Percentiles rank a stretch among this genome's conserved stretches.
These are phyloP conservation scores for Trichoderma koningiopsis DNA, from an alignment of 2,329 filamentous ascomycete species.

Conservation along the genomic window DNA sequence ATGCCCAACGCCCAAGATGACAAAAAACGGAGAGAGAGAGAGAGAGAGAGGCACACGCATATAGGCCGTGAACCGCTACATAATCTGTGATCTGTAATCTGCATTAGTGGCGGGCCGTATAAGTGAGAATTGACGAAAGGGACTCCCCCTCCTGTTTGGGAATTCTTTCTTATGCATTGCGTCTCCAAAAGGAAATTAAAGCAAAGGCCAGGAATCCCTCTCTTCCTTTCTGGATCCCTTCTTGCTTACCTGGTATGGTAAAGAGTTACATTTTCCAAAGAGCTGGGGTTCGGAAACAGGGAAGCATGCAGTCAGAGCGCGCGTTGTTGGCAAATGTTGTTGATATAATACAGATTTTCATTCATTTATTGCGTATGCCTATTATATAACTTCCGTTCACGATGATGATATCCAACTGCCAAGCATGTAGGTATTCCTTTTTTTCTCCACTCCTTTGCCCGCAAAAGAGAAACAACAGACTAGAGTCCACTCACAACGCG, in stretches of 20 bases:
- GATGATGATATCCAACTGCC: neutral
- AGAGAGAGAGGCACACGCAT: neutral
- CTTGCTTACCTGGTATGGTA: neutral
- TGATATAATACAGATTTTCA: neutral
- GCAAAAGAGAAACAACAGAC: neutral
- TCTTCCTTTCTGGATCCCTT: neutral
- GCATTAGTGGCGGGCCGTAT: constrained; percentile 16
- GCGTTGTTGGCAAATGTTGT: neutral
- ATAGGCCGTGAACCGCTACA: neutral
- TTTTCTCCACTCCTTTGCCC: constrained; percentile 8
- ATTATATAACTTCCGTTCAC: neutral
- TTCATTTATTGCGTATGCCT: constrained; percentile 9
- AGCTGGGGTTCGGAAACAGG: neutral
- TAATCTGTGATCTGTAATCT: neutral
- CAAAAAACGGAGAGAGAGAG: neutral
- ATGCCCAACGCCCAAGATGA: neutral
- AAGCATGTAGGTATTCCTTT: neutral
- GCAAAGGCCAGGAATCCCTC: neutral
- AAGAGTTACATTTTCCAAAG: neutral
- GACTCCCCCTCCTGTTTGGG: constrained; percentile 12
- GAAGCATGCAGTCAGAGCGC: neutral
- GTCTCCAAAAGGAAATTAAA: neutral
- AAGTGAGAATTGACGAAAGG: neutral
- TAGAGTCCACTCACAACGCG: neutral
- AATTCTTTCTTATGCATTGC: neutral